phyloP scores from a whole-genome alignment of 75 land plant genomes.

The Cupressus sempervirens region DNA sequence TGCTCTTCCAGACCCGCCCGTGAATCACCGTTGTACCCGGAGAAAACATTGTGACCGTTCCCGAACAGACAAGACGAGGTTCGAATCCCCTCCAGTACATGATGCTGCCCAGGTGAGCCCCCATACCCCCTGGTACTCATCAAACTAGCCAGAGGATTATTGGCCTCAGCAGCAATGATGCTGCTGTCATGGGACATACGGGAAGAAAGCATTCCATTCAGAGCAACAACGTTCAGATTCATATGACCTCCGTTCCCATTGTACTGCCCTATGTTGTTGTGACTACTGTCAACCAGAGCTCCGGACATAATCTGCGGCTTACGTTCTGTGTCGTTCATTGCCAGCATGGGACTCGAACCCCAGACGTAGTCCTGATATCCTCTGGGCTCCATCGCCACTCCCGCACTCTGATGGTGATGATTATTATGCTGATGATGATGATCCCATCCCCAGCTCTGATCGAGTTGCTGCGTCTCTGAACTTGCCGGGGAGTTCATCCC shows the following conservation, averaged over 20 bases:
- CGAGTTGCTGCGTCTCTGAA: background rate
- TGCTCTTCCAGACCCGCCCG: conserved; percentile 5
- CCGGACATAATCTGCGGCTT: conserved; percentile 11
- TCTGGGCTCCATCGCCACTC: conserved; percentile 4
- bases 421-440: background rate
- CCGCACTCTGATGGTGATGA: background rate
- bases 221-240: conserved; percentile 3
- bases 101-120: background rate
- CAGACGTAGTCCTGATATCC: conserved; percentile 3
- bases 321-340: background rate
- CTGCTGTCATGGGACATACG: background rate
- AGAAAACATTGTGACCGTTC: background rate
- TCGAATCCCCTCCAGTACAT: conserved; percentile 9
- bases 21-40: background rate
- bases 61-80: background rate
- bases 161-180: background rate
- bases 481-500: conserved; percentile 10
- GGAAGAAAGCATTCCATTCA: conserved; percentile 14
- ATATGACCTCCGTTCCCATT: background rate
- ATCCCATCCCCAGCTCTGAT: conserved; percentile 12
- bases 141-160: background rate
- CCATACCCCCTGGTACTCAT: background rate
- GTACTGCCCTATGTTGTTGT: conserved; percentile 3
- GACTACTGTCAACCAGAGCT: background rate
- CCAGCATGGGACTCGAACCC: conserved; percentile 7